Conservation (phyloP, 2,329 filamentous ascomycete genomes). For the Sporothrix inflata region DNA sequence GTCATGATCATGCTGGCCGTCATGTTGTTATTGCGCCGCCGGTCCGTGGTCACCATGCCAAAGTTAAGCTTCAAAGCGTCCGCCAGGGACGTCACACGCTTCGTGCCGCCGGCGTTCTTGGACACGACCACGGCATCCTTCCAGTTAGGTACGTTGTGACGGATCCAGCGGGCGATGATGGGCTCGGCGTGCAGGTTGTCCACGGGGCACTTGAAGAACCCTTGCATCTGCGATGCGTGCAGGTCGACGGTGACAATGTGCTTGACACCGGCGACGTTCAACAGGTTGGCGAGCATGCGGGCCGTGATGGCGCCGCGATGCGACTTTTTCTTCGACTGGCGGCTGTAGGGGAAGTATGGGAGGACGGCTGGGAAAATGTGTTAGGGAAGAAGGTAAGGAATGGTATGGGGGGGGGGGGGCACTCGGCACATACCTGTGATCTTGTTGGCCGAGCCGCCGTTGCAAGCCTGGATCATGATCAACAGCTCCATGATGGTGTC, state of each 20-base stretch:
- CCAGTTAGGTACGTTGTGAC: slow-evolving; percentile 85
- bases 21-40: slow-evolving; percentile 64
- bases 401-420: too few relatives aligned
- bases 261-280: slow-evolving; percentile 91
- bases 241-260: slow-evolving; percentile 98
- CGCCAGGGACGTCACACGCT: slow-evolving; percentile 92
- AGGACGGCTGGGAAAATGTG: slow-evolving; percentile 65
- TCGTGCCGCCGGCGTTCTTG: slow-evolving; percentile 97
- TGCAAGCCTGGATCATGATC: slow-evolving; percentile 99
- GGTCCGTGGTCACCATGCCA: slow-evolving; percentile 89
- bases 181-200: slow-evolving; percentile 97
- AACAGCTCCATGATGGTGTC: slow-evolving; percentile 99
- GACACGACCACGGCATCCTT: slow-evolving; percentile 92
- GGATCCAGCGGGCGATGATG: slow-evolving; percentile 93
- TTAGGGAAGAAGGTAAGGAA: not conserved
- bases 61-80: slow-evolving; percentile 98
- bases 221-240: slow-evolving; percentile 98
- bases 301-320: slow-evolving; percentile 96
- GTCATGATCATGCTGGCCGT: slow-evolving; percentile 77
- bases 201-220: slow-evolving; percentile 96
- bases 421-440: slow-evolving; percentile 88
- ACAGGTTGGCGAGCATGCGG: slow-evolving; percentile 93
- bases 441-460: slow-evolving; percentile 94
- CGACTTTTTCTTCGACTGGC: slow-evolving; percentile 98
- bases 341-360: slow-evolving; percentile 98